phyloP scores from a whole-genome alignment of 441 rosid species.

The Cnidoscolus chayamansa region DNA sequence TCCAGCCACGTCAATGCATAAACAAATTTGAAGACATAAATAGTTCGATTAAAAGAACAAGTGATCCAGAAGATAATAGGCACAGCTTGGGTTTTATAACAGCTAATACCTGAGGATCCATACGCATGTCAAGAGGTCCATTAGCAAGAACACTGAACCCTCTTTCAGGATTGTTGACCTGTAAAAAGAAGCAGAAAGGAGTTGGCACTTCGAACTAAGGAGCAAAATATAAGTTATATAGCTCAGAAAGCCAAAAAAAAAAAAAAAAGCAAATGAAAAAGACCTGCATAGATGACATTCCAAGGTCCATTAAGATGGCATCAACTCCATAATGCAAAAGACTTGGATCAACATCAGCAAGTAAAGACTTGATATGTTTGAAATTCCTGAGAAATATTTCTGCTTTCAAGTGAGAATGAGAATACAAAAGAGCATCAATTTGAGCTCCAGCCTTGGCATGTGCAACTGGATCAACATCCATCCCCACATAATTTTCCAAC shows the following conservation, averaged over 20 bases:
- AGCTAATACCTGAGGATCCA: constrained; percentile 76
- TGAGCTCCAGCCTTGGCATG: constrained; percentile 52
- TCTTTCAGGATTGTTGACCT: constrained; percentile 85
- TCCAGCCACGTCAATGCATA: not conserved
- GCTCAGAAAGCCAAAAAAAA: not conserved
- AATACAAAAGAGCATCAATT: constrained; percentile 40
- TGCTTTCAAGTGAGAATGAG: constrained; percentile 40
- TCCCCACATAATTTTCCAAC: constrained; percentile 57
- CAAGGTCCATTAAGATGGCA: constrained; percentile 92
- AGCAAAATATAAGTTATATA: not conserved
- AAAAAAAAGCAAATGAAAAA: not conserved
- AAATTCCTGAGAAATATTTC: constrained; percentile 57
- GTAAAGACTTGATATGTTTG: constrained; percentile 48
- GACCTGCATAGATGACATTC: constrained; percentile 99
- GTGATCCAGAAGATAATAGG: not conserved
- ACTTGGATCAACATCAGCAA: constrained; percentile 42
- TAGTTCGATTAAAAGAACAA: not conserved
- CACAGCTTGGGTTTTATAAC: not conserved
- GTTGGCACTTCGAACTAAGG: not conserved
- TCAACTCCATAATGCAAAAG: constrained; percentile 57
- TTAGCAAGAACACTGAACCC: constrained; percentile 80
- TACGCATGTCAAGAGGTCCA: constrained; percentile 98
- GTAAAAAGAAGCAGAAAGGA: constrained; percentile 2
- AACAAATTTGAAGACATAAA: not conserved
- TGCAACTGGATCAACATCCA: constrained; percentile 94